phyloP scores from a whole-genome alignment of 169 alveolate species.

The Eimeria falciformis region DNA sequence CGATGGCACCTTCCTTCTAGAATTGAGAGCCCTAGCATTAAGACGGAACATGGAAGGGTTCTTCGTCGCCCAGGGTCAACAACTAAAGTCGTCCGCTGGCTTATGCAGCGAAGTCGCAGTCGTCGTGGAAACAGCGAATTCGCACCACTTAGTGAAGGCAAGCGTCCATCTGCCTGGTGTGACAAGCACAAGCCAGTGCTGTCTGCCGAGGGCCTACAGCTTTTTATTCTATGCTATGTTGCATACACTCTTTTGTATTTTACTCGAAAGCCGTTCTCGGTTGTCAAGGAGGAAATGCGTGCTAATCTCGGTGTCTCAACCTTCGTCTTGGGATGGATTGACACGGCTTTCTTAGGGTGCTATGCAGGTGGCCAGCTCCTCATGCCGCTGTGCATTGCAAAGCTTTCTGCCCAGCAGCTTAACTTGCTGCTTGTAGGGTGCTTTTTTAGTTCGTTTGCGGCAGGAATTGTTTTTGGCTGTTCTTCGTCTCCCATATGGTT shows the following conservation, averaged over 20 bases:
- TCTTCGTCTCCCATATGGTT: neutral
- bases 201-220: neutral
- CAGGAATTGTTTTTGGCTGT: constrained; percentile 68
- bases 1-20: no score
- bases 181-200: neutral
- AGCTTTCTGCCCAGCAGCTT: neutral
- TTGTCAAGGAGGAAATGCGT: constrained; percentile 80
- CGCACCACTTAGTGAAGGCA: no score
- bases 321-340: constrained; percentile 80
- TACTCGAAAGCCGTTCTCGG: constrained; percentile 84
- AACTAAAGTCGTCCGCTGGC: no score
- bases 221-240: constrained; percentile 76
- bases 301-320: constrained; percentile 71
- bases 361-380: constrained; percentile 83
- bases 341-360: constrained; percentile 82
- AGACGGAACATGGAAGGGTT: no score
- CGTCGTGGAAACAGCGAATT: no score
- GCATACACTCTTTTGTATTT: constrained; percentile 79
- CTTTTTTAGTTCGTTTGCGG: neutral
- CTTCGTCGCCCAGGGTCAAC: no score
- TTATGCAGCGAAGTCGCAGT: no score
- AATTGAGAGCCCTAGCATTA: no score
- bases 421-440: neutral
- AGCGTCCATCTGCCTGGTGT: no score
- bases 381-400: constrained; percentile 77